Base-by-base conservation (phyloP, 2,329 filamentous ascomycete genomes). In the Leptographium radiaticola region DNA sequence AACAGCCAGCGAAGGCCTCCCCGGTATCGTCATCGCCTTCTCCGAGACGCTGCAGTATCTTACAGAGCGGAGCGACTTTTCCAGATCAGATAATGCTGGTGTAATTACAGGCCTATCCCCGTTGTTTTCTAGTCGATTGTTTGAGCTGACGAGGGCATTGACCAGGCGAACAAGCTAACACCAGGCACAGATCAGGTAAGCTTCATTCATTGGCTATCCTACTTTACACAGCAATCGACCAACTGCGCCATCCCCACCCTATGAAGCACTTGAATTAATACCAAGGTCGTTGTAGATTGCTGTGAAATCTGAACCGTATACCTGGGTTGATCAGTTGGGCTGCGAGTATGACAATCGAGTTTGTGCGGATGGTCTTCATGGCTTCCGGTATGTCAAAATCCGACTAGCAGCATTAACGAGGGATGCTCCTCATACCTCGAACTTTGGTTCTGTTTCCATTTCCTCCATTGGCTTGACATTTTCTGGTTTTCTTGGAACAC, bases 341-440 rank as follows among this genome's bases (percentile, higher is more conserved):
- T 77, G 75, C 55, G 62, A 70, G 43, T 62, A 68, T 46, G 66
- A 62, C 18, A 64, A 55, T 7, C 62, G 74, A 54, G 73, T 78
- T 13, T 77, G 75, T 58, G 65, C 71, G 0, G 75, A 78, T 54
- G 75, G 75, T 2, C 62, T 78, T 6, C 75, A 78, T 52, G 75
- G 74, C 6, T 78, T 77, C 59, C 70, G 75, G 40, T 78, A 77
- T 55, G 59, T 78, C 42, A 74, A 69, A 52, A 70, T 77, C 33
- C 68, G 68, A 46, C 64, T 78, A 4, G 71, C 73, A 55, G 70
- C 73, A 0, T 60, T 76, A 2, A 31, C 64, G 2, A 56, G 59
- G 0, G 75, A 78, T 61, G 61, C 68, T 1, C 74, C 75, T 2
- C 67, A 73, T 59, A 73, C 75, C 0, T 64, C 68, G 0, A 56